A percentile compares a stretch with the other conserved stretches of the same genome.
These are phyloP conservation scores for Coelastrella sp. DNA, from an alignment of 139 green algal genomes.

Conservation along the genomic window DNA sequence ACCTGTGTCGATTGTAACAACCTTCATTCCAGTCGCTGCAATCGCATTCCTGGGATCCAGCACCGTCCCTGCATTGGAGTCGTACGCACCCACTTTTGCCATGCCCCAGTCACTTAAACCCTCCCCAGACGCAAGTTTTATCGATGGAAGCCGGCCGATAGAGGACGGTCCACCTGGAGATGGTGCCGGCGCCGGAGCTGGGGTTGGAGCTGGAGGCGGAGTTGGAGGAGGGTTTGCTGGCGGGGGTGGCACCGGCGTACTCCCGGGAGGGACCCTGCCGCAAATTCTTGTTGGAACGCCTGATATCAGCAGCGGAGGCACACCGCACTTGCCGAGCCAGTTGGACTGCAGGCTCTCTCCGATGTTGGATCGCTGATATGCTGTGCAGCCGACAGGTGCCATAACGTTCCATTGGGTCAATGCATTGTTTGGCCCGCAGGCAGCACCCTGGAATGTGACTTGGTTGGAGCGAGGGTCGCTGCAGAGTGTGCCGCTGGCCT, in stretches of 20 bases:
- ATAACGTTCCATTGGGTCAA: conserved; percentile 17
- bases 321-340: conserved; percentile 38
- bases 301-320: conserved; percentile 8
- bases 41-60: background rate
- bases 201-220: background rate
- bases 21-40: background rate
- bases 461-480: background rate
- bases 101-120: background rate
- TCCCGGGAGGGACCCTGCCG: background rate
- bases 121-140: background rate
- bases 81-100: background rate
- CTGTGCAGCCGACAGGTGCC: background rate
- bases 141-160: background rate
- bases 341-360: background rate
- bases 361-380: background rate
- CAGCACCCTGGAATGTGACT: conserved; percentile 13
- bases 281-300: conserved; percentile 15
- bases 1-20: conserved; percentile 3
- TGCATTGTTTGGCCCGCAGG: conserved; percentile 15
- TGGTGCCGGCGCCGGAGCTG: background rate
- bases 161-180: background rate
- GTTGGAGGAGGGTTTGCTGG: background rate
- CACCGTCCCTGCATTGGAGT: background rate
- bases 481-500: background rate
- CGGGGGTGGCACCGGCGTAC: background rate